A percentile compares a stretch with the other conserved stretches of the same genome.
phyloP scores from a whole-genome alignment of 73 alveolate species.

The Effrenium voratum region DNA sequence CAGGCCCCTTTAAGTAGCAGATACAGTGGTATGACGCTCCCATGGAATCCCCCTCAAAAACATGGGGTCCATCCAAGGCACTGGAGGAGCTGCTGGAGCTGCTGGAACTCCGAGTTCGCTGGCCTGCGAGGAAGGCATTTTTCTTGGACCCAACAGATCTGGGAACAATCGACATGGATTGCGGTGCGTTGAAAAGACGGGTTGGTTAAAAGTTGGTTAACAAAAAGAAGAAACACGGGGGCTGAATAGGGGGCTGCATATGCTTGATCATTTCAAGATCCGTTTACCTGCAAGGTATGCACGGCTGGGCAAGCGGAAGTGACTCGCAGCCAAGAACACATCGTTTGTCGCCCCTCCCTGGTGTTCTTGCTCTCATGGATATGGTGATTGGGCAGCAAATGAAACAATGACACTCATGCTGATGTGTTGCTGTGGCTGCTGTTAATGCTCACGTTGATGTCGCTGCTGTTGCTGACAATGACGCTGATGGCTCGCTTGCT shows the following conservation, averaged over 20 bases:
- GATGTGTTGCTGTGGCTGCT: too few relatives aligned
- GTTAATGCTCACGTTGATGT: background rate
- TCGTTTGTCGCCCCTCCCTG: too few relatives aligned
- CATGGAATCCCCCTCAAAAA: background rate
- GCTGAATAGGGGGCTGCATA: background rate
- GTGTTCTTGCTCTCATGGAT: too few relatives aligned
- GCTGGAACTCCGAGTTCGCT: slow-evolving; percentile 43
- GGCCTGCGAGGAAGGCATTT: background rate
- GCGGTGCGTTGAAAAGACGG: background rate
- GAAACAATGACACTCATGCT: too few relatives aligned
- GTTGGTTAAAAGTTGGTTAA: background rate
- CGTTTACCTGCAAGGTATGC: background rate
- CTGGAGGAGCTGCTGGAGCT: slow-evolving; percentile 89
- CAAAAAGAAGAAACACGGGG: background rate
- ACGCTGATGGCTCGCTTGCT: background rate
- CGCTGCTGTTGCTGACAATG: background rate
- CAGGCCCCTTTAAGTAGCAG: background rate
- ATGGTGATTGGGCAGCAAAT: too few relatives aligned
- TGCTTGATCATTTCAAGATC: background rate
- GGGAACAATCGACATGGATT: background rate
- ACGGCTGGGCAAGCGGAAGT: background rate
- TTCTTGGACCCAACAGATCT: background rate
- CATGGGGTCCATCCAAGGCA: background rate
- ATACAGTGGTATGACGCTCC: too few relatives aligned
- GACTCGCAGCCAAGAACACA: too few relatives aligned